Conservation (phyloP, 371 early-diverging fungal species). For the Mortierella sp. region DNA sequence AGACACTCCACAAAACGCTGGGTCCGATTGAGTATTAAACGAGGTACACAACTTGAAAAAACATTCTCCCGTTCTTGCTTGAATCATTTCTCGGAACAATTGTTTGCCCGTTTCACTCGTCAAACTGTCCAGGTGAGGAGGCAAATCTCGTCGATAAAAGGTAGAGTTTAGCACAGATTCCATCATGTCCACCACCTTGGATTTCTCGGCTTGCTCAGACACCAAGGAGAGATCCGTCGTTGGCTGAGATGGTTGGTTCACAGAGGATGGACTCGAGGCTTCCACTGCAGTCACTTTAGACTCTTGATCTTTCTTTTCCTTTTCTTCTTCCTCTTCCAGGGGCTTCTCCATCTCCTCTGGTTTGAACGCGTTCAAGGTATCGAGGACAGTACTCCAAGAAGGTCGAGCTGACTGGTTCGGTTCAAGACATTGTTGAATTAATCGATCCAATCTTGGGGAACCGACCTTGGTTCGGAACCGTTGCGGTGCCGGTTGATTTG, state of each 20-base stretch:
- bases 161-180: constrained; percentile 59
- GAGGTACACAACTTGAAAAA: constrained; percentile 91
- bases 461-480: constrained; percentile 11
- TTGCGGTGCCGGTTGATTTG: too few species aligned
- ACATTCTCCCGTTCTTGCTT: constrained; percentile 74
- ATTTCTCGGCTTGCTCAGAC: constrained; percentile 10
- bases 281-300: neutral
- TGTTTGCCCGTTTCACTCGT: constrained; percentile 77
- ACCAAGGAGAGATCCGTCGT: neutral
- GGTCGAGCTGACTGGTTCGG: constrained; percentile 14
- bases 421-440: constrained; percentile 21
- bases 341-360: neutral
- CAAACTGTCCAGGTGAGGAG: constrained; percentile 74
- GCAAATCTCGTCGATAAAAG: constrained; percentile 82
- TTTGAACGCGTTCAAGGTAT: constrained; percentile 2
- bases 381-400: constrained; percentile 22
- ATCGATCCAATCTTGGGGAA: neutral
- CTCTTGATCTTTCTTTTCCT: neutral
- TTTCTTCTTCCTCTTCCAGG: neutral
- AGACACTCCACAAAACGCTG: constrained; percentile 82
- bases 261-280: neutral
- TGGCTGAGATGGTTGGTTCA: neutral
- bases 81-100: constrained; percentile 82
- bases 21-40: constrained; percentile 91
- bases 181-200: constrained; percentile 42